Evolutionary conservation across 2,329 filamentous ascomycete species (phyloP).

Genomic region (Claviceps pazoutovae): DNA sequence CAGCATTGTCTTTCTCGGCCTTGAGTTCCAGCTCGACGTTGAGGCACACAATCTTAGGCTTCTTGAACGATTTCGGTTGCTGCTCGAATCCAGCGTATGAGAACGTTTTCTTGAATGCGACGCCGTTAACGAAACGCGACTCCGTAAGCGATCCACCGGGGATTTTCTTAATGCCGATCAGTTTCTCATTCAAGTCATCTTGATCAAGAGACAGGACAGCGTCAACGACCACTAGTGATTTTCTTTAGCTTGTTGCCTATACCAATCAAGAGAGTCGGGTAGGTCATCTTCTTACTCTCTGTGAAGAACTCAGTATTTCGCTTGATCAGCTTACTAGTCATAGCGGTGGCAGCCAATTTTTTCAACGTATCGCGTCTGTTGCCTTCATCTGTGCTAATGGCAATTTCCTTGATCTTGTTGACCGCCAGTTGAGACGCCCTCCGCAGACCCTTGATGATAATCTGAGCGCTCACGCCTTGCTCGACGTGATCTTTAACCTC

Average conservation of each 20-base stretch:
- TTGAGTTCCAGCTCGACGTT: slow-evolving; percentile 98
- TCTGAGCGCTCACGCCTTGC: slow-evolving; percentile 91
- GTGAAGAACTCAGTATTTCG: slow-evolving; percentile 95
- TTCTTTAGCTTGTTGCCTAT: slow-evolving; percentile 14
- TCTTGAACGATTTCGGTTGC: slow-evolving; percentile 87
- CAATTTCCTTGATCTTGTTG: slow-evolving; percentile 98
- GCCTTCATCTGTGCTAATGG: slow-evolving; percentile 67
- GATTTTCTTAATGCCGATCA: slow-evolving; percentile 97
- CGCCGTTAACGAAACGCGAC: slow-evolving; percentile 91
- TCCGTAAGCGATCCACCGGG: slow-evolving; percentile 92
- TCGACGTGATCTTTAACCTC: slow-evolving; percentile 94
- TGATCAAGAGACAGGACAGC: slow-evolving; percentile 92
- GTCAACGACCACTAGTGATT: slow-evolving; percentile 74
- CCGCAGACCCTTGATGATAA: slow-evolving; percentile 90
- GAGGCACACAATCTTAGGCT: slow-evolving; percentile 92
- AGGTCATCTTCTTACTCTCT: slow-evolving; percentile 51
- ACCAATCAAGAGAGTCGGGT: not conserved
- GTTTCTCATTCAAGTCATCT: slow-evolving; percentile 91
- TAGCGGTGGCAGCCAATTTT: slow-evolving; percentile 87
- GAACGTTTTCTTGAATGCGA: slow-evolving; percentile 99
- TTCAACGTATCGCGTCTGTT: slow-evolving; percentile 76
- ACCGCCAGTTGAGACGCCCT: slow-evolving; percentile 81
- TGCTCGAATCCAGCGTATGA: slow-evolving; percentile 98
- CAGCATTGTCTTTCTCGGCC: slow-evolving; percentile 97
- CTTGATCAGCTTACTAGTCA: slow-evolving; percentile 99